Percentiles rank a stretch among this genome's conserved stretches.
Evolutionary conservation across 225 moss, liverwort and hornwort species (phyloP).

Genomic region (Takakia lepidozioides): DNA sequence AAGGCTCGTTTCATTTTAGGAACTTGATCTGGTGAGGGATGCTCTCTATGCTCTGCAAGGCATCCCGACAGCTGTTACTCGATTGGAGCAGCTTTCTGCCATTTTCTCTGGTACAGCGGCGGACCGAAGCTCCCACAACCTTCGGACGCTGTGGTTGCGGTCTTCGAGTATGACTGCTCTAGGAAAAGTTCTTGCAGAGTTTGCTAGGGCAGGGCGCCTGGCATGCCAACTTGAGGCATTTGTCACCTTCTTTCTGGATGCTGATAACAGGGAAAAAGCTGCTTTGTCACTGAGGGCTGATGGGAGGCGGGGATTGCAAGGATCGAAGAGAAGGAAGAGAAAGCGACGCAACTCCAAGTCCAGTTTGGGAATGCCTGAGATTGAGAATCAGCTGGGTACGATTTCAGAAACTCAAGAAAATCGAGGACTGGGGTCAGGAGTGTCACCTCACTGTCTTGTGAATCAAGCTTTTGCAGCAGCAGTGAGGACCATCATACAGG

Average conservation of each 20-base stretch:
- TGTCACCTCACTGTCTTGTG: slow-evolving; percentile 84
- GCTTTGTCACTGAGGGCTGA: slow-evolving; percentile 11
- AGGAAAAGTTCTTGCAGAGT: slow-evolving; percentile 73
- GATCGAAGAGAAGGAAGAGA: slow-evolving; percentile 38
- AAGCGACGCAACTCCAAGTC: slow-evolving; percentile 30
- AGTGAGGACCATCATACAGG: slow-evolving; percentile 74
- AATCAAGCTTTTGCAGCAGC: slow-evolving; percentile 97
- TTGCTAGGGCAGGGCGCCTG: slow-evolving; percentile 78
- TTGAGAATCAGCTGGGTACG: slow-evolving; percentile 6
- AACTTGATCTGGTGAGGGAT: slow-evolving; percentile 78
- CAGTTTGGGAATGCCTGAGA: background rate
- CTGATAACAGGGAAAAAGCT: slow-evolving; percentile 24
- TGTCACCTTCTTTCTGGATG: slow-evolving; percentile 70
- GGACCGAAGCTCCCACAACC: slow-evolving; percentile 57
- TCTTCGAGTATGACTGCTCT: slow-evolving; percentile 74
- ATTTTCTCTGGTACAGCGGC: slow-evolving; percentile 57
- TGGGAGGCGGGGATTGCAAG: slow-evolving; percentile 7
- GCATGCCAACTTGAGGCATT: slow-evolving; percentile 78
- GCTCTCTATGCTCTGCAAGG: slow-evolving; percentile 90
- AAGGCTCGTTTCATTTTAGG: slow-evolving; percentile 35
- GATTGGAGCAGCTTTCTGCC: slow-evolving; percentile 69
- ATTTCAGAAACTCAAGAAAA: slow-evolving; percentile 28
- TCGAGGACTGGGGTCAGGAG: slow-evolving; percentile 14
- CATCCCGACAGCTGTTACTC: slow-evolving; percentile 73
- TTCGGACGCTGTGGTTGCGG: slow-evolving; percentile 65